Base-by-base conservation (phyloP, 2,329 filamentous ascomycete genomes). In the Colletotrichum lini region DNA sequence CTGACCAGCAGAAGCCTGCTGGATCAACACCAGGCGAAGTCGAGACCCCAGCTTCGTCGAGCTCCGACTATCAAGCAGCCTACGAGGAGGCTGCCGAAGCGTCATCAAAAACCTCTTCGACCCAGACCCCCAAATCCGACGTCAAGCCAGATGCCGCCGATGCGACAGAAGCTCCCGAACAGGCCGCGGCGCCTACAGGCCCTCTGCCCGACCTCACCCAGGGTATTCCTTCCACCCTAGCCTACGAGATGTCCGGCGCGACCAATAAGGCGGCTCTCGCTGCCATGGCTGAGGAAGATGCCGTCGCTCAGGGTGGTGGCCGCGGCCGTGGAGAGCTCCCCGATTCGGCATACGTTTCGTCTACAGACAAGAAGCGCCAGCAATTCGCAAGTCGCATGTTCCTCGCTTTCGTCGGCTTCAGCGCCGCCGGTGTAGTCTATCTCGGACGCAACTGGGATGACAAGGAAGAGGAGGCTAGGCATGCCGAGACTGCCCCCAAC, bases 131-230 rank as follows among this genome's bases (percentile, higher is more conserved):
- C 63, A 50, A 67, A 47, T 26, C 65, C 64, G 56, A 53, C 38
- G 54, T 56, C 40, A 53, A 68, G 44, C 23, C 65, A 45, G 64
- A 68, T 30, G 65, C 64, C 56, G 42, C 65, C 69, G 68, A 72
- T 47, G 61, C 65, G n/a, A 67, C 69, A 56, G 54, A 66, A 60
- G 35, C 57, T 23, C 60, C 62, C 54, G 72, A 74, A 52, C 64
- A 71, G 9, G 45, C 50, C 21, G 61, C 26, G 40, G 61, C 26
- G 40, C 67, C 70, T 6, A 78, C 78, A 58, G 88, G 92, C 77
- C 92, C 94, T 64, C 89, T 98, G 15, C 96, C 96, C 64, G 95
- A 98, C 79, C 87, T 98, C 54, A 96, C 94, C n/a, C 92, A 96
- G 78, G 96, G 96, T 74, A 97, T 98, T 73, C 96, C 96, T 0